A percentile compares a stretch with the other conserved stretches of the same genome.
Evolutionary conservation across 345 rosid genomes (phyloP).

Genomic region (Fremontodendron californicum): DNA sequence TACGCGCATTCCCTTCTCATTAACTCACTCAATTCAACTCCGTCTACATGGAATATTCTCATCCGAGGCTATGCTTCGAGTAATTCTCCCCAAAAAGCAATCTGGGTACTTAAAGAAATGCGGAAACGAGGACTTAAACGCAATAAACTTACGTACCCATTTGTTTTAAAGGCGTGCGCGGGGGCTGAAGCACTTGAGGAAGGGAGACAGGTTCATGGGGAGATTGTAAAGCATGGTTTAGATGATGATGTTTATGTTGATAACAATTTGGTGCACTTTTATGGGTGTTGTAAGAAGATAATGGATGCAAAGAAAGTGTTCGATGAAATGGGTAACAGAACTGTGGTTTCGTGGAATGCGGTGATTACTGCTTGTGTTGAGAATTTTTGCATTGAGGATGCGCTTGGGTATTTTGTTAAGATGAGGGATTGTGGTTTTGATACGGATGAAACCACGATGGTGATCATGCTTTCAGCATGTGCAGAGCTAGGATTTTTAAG

Average conservation of each 20-base stretch:
- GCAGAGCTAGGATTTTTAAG: conserved; percentile 55
- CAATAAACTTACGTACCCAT: conserved; percentile 69
- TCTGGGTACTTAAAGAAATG: conserved; percentile 52
- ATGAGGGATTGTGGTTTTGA: conserved; percentile 46
- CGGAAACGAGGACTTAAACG: conserved; percentile 52
- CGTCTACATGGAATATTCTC: conserved; percentile 62
- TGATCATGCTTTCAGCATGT: conserved; percentile 56
- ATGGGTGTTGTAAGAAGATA: conserved; percentile 63
- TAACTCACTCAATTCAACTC: conserved; percentile 33
- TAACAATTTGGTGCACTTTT: conserved; percentile 60
- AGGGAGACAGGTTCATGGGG: conserved; percentile 67
- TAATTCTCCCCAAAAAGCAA: conserved; percentile 47
- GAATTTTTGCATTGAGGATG: conserved; percentile 35
- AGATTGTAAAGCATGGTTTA: conserved; percentile 58
- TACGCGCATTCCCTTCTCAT: conserved; percentile 46
- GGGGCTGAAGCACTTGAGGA: conserved; percentile 39
- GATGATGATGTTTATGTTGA: conserved; percentile 57
- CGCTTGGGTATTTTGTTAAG: conserved; percentile 42
- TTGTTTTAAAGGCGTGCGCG: conserved; percentile 64
- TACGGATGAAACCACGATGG: conserved; percentile 76
- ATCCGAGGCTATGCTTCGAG: conserved; percentile 59
- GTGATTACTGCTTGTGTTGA: conserved; percentile 58
- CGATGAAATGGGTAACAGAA: conserved; percentile 63
- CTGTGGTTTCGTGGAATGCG: conserved; percentile 76
- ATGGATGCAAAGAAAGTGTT: conserved; percentile 56